These are phyloP conservation scores for Verticillium nubilum DNA, from an alignment of 2,329 filamentous ascomycete species.

Conservation along the genomic window DNA sequence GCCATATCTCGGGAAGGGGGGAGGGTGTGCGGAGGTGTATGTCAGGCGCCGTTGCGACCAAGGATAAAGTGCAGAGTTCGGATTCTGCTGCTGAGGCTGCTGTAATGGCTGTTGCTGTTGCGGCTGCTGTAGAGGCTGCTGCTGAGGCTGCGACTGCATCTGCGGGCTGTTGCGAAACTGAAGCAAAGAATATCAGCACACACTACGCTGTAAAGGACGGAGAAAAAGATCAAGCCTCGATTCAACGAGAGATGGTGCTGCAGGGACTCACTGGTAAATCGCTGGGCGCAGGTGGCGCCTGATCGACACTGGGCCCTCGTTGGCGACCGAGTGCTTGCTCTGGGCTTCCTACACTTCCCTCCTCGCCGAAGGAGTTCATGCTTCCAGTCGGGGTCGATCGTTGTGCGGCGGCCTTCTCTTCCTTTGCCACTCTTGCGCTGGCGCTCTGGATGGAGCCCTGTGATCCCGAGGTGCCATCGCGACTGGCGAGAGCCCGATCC, in stretches of 20 bases:
- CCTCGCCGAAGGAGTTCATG: conserved; percentile 64
- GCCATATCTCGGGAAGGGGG: conserved; percentile 94
- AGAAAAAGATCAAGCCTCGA: background rate
- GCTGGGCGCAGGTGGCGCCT: conserved; percentile 31
- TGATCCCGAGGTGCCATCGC: conserved; percentile 44
- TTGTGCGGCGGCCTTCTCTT: conserved; percentile 48
- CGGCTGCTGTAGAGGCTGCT: background rate
- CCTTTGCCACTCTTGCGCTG: conserved; percentile 29
- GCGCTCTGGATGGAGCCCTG: conserved; percentile 42
- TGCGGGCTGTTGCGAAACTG: background rate
- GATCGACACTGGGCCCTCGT: conserved; percentile 45
- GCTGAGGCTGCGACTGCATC: background rate
- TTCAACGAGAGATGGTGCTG: background rate
- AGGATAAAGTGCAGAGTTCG: conserved; percentile 81
- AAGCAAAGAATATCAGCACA: background rate
- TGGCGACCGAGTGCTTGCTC: conserved; percentile 57
- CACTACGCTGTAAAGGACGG: conserved; percentile 2
- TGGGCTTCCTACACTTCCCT: conserved; percentile 52
- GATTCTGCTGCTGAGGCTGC: conserved; percentile 28
- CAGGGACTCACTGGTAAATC: conserved; percentile 35
- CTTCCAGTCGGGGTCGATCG: conserved; percentile 74
- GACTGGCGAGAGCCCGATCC: conserved; percentile 52
- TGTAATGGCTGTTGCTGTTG: conserved; percentile 1
- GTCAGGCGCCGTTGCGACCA: conserved; percentile 90
- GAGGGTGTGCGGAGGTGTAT: conserved; percentile 74